Evolutionary conservation across 495 filamentous ascomycete genomes (phyloP).

Genomic region (Chaetomium fimeti): DNA sequence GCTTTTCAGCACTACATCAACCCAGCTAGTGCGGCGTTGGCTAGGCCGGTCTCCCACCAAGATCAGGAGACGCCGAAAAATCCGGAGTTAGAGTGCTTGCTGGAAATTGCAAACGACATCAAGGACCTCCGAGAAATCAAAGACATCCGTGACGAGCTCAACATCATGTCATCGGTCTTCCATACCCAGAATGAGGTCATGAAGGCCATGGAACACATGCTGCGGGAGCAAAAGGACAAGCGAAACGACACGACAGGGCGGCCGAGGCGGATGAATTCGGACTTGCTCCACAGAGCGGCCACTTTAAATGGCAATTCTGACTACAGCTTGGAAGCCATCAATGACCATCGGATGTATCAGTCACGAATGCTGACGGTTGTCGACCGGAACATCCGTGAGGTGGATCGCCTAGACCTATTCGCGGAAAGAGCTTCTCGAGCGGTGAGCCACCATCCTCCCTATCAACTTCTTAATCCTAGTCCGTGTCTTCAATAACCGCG

Average conservation of each 20-base stretch:
- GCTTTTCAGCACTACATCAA: not conserved
- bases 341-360: not conserved
- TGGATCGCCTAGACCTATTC: not conserved
- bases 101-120: not conserved
- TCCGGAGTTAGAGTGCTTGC: not conserved
- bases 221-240: not conserved
- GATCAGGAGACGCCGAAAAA: not conserved
- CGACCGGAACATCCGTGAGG: not conserved
- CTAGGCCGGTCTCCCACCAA: not conserved
- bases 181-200: not conserved
- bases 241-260: not conserved
- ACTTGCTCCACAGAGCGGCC: not conserved
- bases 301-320: not conserved
- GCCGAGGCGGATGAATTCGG: not conserved
- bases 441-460: not conserved
- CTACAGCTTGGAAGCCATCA: not conserved
- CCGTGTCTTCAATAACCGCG: no score
- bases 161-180: not conserved
- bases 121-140: not conserved
- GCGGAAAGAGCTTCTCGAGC: not conserved
- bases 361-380: not conserved
- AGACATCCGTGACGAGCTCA: slow-evolving; percentile 2
- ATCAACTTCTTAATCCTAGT: not conserved
- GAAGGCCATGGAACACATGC: not conserved
- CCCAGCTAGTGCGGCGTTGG: not conserved